Conservation (phyloP, 208 protist species). For the Trypanosoma platydactyli region DNA sequence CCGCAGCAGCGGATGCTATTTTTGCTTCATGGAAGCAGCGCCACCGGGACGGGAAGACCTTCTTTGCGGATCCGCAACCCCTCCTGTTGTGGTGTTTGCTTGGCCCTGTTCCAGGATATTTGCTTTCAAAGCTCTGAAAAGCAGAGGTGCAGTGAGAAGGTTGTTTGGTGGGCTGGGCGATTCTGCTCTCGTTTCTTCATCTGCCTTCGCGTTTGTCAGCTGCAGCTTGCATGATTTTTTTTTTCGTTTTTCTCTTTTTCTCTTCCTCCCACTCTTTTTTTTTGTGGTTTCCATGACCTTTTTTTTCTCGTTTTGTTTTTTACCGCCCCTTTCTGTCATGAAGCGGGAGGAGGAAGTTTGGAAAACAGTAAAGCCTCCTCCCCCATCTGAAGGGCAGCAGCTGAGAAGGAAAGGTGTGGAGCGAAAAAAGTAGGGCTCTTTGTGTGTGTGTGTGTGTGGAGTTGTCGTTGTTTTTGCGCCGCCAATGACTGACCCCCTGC, state of each 20-base stretch:
- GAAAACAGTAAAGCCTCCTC: too few species aligned
- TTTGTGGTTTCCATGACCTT: too few species aligned
- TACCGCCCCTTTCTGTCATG: too few species aligned
- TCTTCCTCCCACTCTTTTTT: slow-evolving; percentile 14
- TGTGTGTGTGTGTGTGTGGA: slow-evolving; percentile 19
- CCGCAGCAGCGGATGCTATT: slow-evolving; percentile 17
- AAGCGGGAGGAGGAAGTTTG: too few species aligned
- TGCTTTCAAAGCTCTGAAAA: slow-evolving; percentile 28
- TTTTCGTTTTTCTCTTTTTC: not conserved
- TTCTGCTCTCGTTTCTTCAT: not conserved
- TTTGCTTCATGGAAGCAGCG: slow-evolving; percentile 1
- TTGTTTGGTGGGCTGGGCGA: not conserved
- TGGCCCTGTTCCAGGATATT: slow-evolving; percentile 21
- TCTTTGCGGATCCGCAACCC: slow-evolving; percentile 12
- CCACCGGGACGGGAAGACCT: not conserved
- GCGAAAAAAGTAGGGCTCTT: too few species aligned
- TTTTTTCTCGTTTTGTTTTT: slow-evolving; percentile 10
- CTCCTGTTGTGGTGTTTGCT: slow-evolving; percentile 20
- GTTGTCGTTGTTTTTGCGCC: not conserved
- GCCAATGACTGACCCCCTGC: slow-evolving; percentile 86
- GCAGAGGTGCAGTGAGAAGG: too few species aligned
- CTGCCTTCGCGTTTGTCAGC: not conserved
- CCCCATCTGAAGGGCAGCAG: too few species aligned
- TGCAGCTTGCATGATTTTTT: not conserved
- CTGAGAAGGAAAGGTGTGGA: too few species aligned